A percentile compares a stretch with the other conserved stretches of the same genome.
Evolutionary conservation across 805 yeast genomes (phyloP).

Genomic region (Candida maris): DNA sequence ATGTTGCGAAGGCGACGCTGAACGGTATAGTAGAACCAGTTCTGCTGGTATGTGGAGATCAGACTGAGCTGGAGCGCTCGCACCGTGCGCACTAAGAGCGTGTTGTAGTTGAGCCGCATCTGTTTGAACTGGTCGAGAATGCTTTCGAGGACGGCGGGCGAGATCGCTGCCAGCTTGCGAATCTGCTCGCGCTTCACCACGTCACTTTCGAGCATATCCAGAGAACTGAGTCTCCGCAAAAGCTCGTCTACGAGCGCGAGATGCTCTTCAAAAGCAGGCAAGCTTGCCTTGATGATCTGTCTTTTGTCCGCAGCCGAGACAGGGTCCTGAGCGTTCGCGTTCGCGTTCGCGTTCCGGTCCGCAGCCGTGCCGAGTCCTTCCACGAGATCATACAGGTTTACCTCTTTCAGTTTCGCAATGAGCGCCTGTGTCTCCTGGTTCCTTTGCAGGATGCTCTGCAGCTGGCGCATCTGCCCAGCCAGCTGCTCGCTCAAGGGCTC

Average conservation of each 20-base stretch:
- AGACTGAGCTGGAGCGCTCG: slow-evolving; percentile 16
- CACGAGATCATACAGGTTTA: slow-evolving; percentile 10
- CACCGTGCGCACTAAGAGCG: slow-evolving; percentile 15
- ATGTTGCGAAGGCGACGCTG: slow-evolving; percentile 5
- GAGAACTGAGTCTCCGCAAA: slow-evolving; percentile 3
- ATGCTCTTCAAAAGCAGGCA: slow-evolving; percentile 7
- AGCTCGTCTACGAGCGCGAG: slow-evolving; percentile 13
- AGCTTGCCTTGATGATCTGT: slow-evolving; percentile 11
- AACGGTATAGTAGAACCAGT: slow-evolving; percentile 9
- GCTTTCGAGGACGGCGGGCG: neutral
- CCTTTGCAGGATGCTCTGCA: slow-evolving; percentile 5
- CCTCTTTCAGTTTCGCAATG: slow-evolving; percentile 5
- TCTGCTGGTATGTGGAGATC: slow-evolving; percentile 17
- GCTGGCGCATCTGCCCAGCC: neutral
- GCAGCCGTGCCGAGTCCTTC: neutral
- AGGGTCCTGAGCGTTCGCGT: slow-evolving; percentile 1
- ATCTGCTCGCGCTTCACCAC: slow-evolving; percentile 6
- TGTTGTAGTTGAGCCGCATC: slow-evolving; percentile 10
- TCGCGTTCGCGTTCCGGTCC: neutral
- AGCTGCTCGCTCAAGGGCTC: slow-evolving; percentile 9
- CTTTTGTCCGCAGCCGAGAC: slow-evolving; percentile 11
- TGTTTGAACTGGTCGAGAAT: slow-evolving; percentile 10
- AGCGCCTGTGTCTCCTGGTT: slow-evolving; percentile 8
- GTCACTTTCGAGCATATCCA: slow-evolving; percentile 11
- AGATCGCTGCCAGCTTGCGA: slow-evolving; percentile 5